Evolutionary conservation across 1,284 basidiomycete genomes (phyloP).

Genomic region (Rhodotorula sp.): DNA sequence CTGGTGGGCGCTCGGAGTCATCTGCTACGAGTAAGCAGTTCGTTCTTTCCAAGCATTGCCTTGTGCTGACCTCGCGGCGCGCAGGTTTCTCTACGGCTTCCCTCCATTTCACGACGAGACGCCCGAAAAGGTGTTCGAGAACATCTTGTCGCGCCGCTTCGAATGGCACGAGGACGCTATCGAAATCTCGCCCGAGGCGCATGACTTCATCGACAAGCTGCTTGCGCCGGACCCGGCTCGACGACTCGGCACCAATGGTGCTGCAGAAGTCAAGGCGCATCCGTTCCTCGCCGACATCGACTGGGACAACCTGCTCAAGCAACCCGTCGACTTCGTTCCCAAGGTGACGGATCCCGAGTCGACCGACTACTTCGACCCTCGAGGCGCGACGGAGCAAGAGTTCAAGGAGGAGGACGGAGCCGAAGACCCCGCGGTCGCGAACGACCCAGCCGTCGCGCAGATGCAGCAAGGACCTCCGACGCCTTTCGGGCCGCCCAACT

Average conservation of each 20-base stretch:
- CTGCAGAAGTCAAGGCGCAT: constrained; percentile 89
- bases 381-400: constrained; percentile 71
- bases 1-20: constrained; percentile 99
- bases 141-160: constrained; percentile 92
- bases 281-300: constrained; percentile 87
- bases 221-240: constrained; percentile 76
- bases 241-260: constrained; percentile 82
- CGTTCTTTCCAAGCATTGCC: too few relatives aligned
- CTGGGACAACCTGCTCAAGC: constrained; percentile 85
- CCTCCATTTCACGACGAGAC: constrained; percentile 98
- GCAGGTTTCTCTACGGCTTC: constrained; percentile 80
- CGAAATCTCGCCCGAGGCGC: constrained; percentile 80
- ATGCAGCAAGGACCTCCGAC: constrained; percentile 51
- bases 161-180: constrained; percentile 80
- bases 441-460: constrained; percentile 49
- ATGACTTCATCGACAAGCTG: constrained; percentile 85
- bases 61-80: not conserved
- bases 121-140: constrained; percentile 97
- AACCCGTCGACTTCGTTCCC: constrained; percentile 92
- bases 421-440: constrained; percentile 51
- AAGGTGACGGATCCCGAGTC: constrained; percentile 93
- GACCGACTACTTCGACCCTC: constrained; percentile 97
- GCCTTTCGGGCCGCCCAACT: constrained; percentile 46
- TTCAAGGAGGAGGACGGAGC: constrained; percentile 72
- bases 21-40: constrained; percentile 75